Percentiles rank a stretch among this genome's conserved stretches.
Evolutionary conservation across 1,284 basidiomycete species (phyloP).

Genomic region (Schizophyllum amplum): DNA sequence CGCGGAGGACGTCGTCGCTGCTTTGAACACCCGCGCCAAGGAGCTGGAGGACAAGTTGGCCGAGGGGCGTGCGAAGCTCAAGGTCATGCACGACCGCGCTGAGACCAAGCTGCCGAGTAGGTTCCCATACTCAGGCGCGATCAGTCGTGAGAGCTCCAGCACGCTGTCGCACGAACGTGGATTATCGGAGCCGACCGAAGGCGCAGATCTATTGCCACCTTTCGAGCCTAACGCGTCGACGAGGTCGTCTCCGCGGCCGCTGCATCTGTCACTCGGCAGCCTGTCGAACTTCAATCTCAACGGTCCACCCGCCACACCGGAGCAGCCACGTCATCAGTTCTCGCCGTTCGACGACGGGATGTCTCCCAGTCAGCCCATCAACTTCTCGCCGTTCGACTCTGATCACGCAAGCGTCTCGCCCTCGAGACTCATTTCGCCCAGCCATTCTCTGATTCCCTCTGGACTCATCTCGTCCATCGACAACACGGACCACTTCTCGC

Average conservation of each 20-base stretch:
- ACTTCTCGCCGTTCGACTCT: constrained; percentile 47
- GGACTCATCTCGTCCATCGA: constrained; percentile 54
- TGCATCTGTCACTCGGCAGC: constrained; percentile 30
- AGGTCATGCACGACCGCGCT: constrained; percentile 40
- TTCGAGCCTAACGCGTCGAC: constrained; percentile 13
- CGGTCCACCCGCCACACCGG: constrained; percentile 15
- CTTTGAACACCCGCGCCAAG: constrained; percentile 44
- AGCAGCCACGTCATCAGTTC: constrained; percentile 29
- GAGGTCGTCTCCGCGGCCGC: constrained; percentile 24
- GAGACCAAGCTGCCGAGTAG: constrained; percentile 28
- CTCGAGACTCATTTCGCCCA: constrained; percentile 14
- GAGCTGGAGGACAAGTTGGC: constrained; percentile 52
- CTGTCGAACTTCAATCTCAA: constrained; percentile 24
- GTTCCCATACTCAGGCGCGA: constrained; percentile 7
- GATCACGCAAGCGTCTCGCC: constrained; percentile 27
- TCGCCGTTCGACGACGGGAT: constrained; percentile 35
- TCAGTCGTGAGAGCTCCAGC: neutral
- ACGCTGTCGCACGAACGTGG: neutral
- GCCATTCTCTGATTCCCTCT: constrained; percentile 48
- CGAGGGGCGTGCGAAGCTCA: constrained; percentile 46
- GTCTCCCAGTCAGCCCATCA: constrained; percentile 18
- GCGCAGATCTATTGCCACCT: constrained; percentile 5
- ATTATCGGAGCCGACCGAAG: constrained; percentile 1
- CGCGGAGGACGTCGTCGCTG: constrained; percentile 58
- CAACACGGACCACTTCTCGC: constrained; percentile 28